Percentiles rank a stretch among this genome's conserved stretches.
Conservation (phyloP, 345 rosid genomes). For the Citrus reticulata region DNA sequence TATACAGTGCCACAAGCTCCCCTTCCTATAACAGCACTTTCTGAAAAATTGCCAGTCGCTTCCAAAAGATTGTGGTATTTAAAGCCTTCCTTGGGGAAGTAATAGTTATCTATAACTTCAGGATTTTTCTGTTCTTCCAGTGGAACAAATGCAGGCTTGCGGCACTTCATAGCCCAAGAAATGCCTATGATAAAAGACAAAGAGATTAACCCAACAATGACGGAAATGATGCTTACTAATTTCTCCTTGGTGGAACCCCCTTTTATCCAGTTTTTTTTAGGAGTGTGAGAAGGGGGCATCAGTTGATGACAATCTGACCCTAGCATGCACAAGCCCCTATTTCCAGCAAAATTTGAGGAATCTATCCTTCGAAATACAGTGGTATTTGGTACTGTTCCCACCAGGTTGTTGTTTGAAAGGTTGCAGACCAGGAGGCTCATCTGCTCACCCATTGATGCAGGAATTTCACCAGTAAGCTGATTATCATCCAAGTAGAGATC, state of each 20-base stretch:
- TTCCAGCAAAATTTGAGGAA: slow-evolving; percentile 63
- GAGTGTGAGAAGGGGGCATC: slow-evolving; percentile 17
- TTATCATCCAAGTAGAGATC: slow-evolving; percentile 69
- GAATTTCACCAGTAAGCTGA: slow-evolving; percentile 68
- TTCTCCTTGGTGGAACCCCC: slow-evolving; percentile 33
- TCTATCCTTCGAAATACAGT: slow-evolving; percentile 63
- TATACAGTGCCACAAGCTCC: slow-evolving; percentile 85
- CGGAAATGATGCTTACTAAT: slow-evolving; percentile 43
- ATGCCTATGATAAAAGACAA: slow-evolving; percentile 42
- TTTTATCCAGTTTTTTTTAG: slow-evolving; percentile 34
- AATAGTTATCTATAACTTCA: slow-evolving; percentile 45
- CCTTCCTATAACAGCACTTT: slow-evolving; percentile 52
- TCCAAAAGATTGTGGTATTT: slow-evolving; percentile 60
- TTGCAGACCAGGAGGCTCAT: slow-evolving; percentile 77
- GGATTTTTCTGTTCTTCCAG: slow-evolving; percentile 40
- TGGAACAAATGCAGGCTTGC: slow-evolving; percentile 38
- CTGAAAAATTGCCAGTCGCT: slow-evolving; percentile 69
- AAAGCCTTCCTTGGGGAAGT: slow-evolving; percentile 73
- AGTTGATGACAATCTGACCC: slow-evolving; percentile 36
- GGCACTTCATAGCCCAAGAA: slow-evolving; percentile 49
- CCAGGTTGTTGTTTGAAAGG: slow-evolving; percentile 69
- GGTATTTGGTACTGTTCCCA: slow-evolving; percentile 58
- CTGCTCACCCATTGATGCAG: slow-evolving; percentile 56
- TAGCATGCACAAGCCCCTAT: slow-evolving; percentile 49
- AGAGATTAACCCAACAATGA: slow-evolving; percentile 46